These are phyloP conservation scores for Candida tibetensis DNA, from an alignment of 805 yeast genomes.

Conservation along the genomic window DNA sequence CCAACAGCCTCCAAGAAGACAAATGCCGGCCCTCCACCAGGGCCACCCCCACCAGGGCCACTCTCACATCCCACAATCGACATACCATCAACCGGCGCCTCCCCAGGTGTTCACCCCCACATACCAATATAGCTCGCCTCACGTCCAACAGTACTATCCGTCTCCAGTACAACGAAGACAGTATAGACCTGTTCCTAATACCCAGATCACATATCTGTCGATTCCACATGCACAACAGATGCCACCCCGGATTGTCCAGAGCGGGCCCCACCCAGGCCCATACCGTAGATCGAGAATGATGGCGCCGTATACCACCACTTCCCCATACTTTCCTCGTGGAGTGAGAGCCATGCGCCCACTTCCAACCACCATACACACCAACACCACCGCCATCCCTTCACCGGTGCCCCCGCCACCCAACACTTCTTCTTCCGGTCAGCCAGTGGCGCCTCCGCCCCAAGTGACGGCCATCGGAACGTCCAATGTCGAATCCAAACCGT, in stretches of 20 bases:
- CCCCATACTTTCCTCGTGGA: conserved; percentile 8
- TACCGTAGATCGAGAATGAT: conserved; percentile 7
- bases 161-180: conserved; percentile 11
- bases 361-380: background rate
- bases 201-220: conserved; percentile 11
- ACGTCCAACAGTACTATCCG: conserved; percentile 7
- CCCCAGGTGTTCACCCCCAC: background rate
- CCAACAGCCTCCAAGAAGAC: conserved; percentile 3
- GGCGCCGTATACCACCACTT: conserved; percentile 9
- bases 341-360: conserved; percentile 4
- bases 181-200: conserved; percentile 10
- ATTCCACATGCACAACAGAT: conserved; percentile 4
- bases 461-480: background rate
- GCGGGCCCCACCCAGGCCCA: conserved; percentile 5
- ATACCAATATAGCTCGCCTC: background rate
- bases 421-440: background rate
- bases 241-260: background rate
- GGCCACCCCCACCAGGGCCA: conserved; percentile 4
- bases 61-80: conserved; percentile 1
- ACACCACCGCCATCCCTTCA: background rate
- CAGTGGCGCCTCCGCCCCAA: conserved; percentile 2
- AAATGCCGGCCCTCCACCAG: conserved; percentile 6
- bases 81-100: too few species aligned
- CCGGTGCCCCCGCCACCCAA: background rate
- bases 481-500: conserved; percentile 4